Evolutionary conservation across 2,329 filamentous ascomycete species (phyloP).

Genomic region (Fusarium solani-melongenae): DNA sequence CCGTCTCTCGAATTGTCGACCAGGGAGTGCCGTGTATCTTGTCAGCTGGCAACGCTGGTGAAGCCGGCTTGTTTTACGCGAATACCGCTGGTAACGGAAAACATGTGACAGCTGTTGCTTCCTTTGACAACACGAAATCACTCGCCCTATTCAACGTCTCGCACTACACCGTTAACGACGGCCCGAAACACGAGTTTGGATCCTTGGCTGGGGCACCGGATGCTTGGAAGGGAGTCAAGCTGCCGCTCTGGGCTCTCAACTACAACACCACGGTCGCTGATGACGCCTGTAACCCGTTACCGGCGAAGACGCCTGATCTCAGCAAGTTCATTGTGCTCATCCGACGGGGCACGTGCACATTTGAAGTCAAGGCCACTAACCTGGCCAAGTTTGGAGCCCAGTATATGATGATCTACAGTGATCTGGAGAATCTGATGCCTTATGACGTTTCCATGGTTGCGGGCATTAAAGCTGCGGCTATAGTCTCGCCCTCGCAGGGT

Average conservation of each 20-base stretch:
- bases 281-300: slow-evolving; percentile 64
- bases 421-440: slow-evolving; percentile 48
- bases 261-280: slow-evolving; percentile 59
- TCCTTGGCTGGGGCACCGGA: slow-evolving; percentile 55
- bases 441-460: slow-evolving; percentile 48
- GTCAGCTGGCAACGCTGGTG: slow-evolving; percentile 64
- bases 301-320: slow-evolving; percentile 66
- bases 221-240: slow-evolving; percentile 57
- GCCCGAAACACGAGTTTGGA: slow-evolving; percentile 52
- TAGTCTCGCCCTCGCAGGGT: slow-evolving; percentile 56
- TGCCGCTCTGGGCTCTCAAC: slow-evolving; percentile 62
- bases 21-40: slow-evolving; percentile 64
- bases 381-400: slow-evolving; percentile 66
- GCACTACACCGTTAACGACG: slow-evolving; percentile 53
- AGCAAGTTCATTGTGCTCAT: slow-evolving; percentile 68
- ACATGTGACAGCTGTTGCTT: slow-evolving; percentile 60
- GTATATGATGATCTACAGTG: slow-evolving; percentile 73
- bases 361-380: slow-evolving; percentile 64
- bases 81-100: slow-evolving; percentile 61
- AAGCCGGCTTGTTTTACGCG: slow-evolving; percentile 60
- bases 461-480: slow-evolving; percentile 52
- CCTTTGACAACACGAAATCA: slow-evolving; percentile 59
- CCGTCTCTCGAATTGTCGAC: slow-evolving; percentile 63
- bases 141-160: slow-evolving; percentile 57
- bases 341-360: slow-evolving; percentile 68